These are phyloP conservation scores for Schoenoplectus tabernaemontani DNA, from an alignment of 202 grass and related monocot species.

Conservation along the genomic window DNA sequence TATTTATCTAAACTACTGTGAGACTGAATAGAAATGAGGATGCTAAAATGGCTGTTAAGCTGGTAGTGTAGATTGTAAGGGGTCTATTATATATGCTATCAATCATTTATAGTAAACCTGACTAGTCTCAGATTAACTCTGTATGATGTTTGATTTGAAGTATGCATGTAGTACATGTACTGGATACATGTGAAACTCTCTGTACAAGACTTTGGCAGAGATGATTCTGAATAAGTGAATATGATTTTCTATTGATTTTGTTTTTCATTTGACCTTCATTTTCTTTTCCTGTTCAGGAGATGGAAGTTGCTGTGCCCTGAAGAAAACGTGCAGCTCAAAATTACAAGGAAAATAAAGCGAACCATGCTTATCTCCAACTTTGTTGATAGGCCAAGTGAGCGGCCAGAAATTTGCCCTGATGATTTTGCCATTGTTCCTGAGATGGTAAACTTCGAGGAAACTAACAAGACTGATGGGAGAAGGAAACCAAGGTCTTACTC, in stretches of 20 bases:
- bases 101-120: neutral
- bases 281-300: slow-evolving; percentile 41
- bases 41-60: neutral
- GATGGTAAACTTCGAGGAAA: slow-evolving; percentile 25
- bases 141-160: neutral
- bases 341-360: slow-evolving; percentile 56
- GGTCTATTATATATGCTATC: neutral
- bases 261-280: slow-evolving; percentile 12
- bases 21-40: neutral
- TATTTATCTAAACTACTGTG: neutral
- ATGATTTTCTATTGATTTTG: neutral
- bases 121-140: neutral
- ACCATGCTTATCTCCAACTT: slow-evolving; percentile 68
- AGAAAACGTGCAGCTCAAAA: slow-evolving; percentile 36
- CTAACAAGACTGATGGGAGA: slow-evolving; percentile 19
- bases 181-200: neutral
- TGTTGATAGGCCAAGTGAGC: slow-evolving; percentile 72
- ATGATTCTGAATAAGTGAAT: neutral
- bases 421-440: slow-evolving; percentile 43
- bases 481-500: slow-evolving; percentile 38
- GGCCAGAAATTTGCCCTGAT: slow-evolving; percentile 58
- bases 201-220: neutral
- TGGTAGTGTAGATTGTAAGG: neutral
- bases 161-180: neutral
- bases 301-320: slow-evolving; percentile 51